Percentiles rank a stretch among this genome's conserved stretches.
Conservation (phyloP, 2,329 filamentous ascomycete genomes). For the Beauveria sp. region DNA sequence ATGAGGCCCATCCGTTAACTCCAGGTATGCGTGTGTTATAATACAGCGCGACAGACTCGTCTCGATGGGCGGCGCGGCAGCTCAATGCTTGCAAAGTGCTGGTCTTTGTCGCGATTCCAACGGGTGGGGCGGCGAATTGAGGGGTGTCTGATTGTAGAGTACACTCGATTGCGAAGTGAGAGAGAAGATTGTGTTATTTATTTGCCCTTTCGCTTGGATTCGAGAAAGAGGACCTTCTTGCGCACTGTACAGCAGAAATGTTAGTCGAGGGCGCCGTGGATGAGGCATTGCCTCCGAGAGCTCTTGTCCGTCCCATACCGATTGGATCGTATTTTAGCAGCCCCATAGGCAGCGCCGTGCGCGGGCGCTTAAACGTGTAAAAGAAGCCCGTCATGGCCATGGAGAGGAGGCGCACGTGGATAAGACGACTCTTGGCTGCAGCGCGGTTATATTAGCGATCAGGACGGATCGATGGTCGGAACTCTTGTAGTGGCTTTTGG, state of each 20-base stretch:
- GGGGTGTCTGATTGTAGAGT: background rate
- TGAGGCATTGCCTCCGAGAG: background rate
- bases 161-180: background rate
- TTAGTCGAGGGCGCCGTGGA: background rate
- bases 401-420: constrained; percentile 88
- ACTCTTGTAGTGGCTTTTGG: background rate
- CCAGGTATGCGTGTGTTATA: constrained; percentile 11
- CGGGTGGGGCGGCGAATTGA: background rate
- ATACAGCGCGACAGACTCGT: constrained; percentile 7
- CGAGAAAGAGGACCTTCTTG: constrained; percentile 91
- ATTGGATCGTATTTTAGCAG: constrained; percentile 99
- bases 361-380: constrained; percentile 79
- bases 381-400: constrained; percentile 99
- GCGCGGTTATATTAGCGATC: background rate
- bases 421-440: constrained; percentile 79
- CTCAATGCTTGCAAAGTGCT: background rate
- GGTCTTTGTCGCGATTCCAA: background rate
- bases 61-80: background rate
- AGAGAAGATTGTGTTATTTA: constrained; percentile 20
- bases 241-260: constrained; percentile 52
- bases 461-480: background rate
- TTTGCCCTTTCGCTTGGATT: constrained; percentile 74
- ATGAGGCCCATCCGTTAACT: constrained; percentile 8
- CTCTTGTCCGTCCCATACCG: constrained; percentile 42
- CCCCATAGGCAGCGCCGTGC: constrained; percentile 75